Conservation (phyloP, 352 stramenopile genomes). For the Phytophthora meadii region DNA sequence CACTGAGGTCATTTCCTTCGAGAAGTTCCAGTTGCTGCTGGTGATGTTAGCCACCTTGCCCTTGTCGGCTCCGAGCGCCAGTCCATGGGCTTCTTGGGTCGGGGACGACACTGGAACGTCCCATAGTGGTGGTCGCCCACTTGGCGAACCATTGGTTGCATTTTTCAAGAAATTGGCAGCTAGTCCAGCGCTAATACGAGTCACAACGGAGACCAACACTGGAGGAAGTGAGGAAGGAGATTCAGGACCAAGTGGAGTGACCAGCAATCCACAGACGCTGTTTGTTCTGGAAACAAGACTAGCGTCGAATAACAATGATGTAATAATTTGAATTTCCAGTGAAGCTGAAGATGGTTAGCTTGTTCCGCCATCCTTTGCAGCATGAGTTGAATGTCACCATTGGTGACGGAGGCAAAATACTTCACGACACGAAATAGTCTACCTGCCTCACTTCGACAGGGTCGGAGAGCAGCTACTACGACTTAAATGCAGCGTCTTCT, state of each 20-base stretch:
- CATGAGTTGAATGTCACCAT: too few species aligned
- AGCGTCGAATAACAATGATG: slow-evolving; percentile 21
- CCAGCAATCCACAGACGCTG: slow-evolving; percentile 16
- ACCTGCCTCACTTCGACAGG: neutral
- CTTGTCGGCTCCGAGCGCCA: slow-evolving; percentile 19
- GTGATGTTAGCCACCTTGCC: slow-evolving; percentile 42
- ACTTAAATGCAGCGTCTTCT: slow-evolving; percentile 24
- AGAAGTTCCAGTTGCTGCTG: slow-evolving; percentile 68
- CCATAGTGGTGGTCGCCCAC: slow-evolving; percentile 5
- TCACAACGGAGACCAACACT: slow-evolving; percentile 25
- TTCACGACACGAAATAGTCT: too few species aligned
- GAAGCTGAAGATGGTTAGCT: too few species aligned
- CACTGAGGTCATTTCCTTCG: slow-evolving; percentile 71
- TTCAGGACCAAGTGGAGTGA: neutral
- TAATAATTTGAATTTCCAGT: neutral
- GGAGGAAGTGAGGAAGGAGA: slow-evolving; percentile 19
- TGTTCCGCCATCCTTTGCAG: too few species aligned
- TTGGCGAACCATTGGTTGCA: slow-evolving; percentile 24
- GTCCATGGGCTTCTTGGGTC: slow-evolving; percentile 18
- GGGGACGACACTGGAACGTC: slow-evolving; percentile 12
- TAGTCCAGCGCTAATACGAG: slow-evolving; percentile 39
- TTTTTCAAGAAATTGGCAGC: slow-evolving; percentile 39
- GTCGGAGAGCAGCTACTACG: slow-evolving; percentile 1
- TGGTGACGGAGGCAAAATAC: too few species aligned
- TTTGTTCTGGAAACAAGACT: slow-evolving; percentile 12